Evolutionary conservation across 345 rosid species (phyloP), one percentile per base, ranked within the genome.

Genomic region (Bretschneidera sinensis): DNA sequence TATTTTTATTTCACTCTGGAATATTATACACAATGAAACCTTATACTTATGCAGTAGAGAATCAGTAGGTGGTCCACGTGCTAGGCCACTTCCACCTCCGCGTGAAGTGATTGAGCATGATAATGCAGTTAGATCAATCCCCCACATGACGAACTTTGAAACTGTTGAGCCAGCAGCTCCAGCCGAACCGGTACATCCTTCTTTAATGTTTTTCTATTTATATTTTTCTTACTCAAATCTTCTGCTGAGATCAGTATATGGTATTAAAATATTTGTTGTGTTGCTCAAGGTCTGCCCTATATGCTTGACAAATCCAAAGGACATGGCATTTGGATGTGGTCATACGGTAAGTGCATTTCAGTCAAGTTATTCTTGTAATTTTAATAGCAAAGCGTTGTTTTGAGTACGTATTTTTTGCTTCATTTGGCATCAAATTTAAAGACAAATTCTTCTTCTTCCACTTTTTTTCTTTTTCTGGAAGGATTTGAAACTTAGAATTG

Each of bases 311-410:
- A 89, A 87, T 65, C 87, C 90, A 1, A 94, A 81, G 80, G 85
- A 94, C 79, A 76, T 94, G 97, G 99, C 99, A 57, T 94, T 94
- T 69, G 86, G 92, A 69, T 94, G 99, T 55, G 99, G 99, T 57
- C 99, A 94, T 72, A 54, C 52, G 63, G 99, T 94, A 66, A 65
- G 96, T 75, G 59, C 69, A 65, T 59, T 57, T 62, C 7, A 8
- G 20, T 61, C 21, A 47, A 52, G 21, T 60, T 66, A 25, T 57
- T 34, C 34, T 8, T 43, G 35, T 34, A 57, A 18, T 51, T 21
- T 0, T 22, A 16, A 24, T 47, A 14, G 17, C 17, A 49, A n/a
- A n/a, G n/a, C n/a, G n/a, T n/a, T n/a, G n/a, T n/a, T n/a, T n/a
- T n/a, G n/a, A n/a, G n/a, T n/a, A n/a, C n/a, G n/a, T n/a, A n/a